These are phyloP conservation scores for Bifiguratus adelaidae DNA, from an alignment of 192 early-diverging fungal genomes.

Conservation along the genomic window DNA sequence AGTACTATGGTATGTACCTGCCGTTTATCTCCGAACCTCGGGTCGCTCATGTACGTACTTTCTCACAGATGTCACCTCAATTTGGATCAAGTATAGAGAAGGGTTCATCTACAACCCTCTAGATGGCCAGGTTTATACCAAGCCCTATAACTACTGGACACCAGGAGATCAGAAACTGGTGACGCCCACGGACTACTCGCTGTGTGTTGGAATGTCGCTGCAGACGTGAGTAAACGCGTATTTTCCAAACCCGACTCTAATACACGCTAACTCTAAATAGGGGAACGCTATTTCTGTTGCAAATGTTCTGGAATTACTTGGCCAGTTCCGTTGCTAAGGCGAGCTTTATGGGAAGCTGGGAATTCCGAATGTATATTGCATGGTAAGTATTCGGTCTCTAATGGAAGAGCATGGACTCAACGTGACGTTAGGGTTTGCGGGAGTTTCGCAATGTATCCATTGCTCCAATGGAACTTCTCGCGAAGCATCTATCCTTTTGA, in stretches of 20 bases:
- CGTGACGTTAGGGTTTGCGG: conserved; percentile 14
- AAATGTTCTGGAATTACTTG: conserved; percentile 32
- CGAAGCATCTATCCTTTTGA: conserved; percentile 1
- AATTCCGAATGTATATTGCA: conserved; percentile 29
- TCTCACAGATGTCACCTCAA: conserved; percentile 18
- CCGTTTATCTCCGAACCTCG: too few species aligned
- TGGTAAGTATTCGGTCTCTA: too few species aligned
- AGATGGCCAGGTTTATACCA: not conserved
- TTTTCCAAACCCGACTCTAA: too few species aligned
- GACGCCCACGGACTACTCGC: conserved; percentile 12
- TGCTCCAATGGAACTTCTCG: conserved; percentile 19
- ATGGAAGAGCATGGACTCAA: too few species aligned
- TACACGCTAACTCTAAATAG: too few species aligned
- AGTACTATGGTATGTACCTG: conserved; percentile 23
- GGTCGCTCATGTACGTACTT: not conserved
- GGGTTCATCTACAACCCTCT: conserved; percentile 9
- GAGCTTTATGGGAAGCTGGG: conserved; percentile 27
- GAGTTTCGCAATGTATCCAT: conserved; percentile 21
- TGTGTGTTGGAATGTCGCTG: conserved; percentile 22
- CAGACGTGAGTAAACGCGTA: too few species aligned
- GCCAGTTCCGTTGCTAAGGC: conserved; percentile 23
- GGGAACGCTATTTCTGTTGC: conserved; percentile 22
- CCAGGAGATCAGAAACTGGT: not conserved
- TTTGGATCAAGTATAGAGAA: conserved; percentile 22
- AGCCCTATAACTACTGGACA: conserved; percentile 12